Conservation (phyloP, 1,284 basidiomycete genomes). For the Ceratobasidium sp. region DNA sequence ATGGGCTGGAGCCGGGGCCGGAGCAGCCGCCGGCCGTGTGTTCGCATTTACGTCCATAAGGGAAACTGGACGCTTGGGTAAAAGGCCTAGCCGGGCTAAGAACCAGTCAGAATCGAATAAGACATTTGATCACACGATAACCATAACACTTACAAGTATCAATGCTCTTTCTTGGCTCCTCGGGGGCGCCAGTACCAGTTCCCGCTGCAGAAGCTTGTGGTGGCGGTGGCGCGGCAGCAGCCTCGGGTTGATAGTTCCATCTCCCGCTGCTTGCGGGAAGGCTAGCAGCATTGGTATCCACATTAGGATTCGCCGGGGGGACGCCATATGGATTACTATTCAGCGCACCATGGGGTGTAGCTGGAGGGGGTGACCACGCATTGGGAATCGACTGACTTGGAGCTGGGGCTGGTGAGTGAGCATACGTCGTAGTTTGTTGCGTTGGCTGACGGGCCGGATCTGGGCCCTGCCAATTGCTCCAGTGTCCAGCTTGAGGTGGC, state of each 20-base stretch:
- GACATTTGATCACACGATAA: neutral
- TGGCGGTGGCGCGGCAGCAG: neutral
- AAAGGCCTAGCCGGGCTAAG: constrained; percentile 40
- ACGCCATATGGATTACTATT: constrained; percentile 22
- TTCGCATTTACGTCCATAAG: constrained; percentile 35
- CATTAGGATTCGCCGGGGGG: neutral
- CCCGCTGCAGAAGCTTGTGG: constrained; percentile 14
- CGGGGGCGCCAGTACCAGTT: neutral
- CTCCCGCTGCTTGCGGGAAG: constrained; percentile 36
- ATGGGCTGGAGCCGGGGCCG: constrained; percentile 2
- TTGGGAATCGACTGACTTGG: neutral
- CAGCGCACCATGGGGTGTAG: constrained; percentile 19
- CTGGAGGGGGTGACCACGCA: constrained; percentile 4
- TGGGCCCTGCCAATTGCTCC: constrained; percentile 43
- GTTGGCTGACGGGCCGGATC: neutral
- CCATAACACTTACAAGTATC: constrained; percentile 24
- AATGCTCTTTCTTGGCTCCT: constrained; percentile 36
- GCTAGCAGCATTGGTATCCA: neutral
- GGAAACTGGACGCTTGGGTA: constrained; percentile 41
- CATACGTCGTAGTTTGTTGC: constrained; percentile 28
- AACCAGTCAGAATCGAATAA: neutral
- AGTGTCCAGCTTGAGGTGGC: constrained; percentile 35
- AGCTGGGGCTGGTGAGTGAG: constrained; percentile 24
- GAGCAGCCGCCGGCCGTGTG: constrained; percentile 18
- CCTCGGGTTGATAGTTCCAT: constrained; percentile 41